phyloP scores from a whole-genome alignment of 2,329 filamentous ascomycete genomes.

The Escovopsis sp. region DNA sequence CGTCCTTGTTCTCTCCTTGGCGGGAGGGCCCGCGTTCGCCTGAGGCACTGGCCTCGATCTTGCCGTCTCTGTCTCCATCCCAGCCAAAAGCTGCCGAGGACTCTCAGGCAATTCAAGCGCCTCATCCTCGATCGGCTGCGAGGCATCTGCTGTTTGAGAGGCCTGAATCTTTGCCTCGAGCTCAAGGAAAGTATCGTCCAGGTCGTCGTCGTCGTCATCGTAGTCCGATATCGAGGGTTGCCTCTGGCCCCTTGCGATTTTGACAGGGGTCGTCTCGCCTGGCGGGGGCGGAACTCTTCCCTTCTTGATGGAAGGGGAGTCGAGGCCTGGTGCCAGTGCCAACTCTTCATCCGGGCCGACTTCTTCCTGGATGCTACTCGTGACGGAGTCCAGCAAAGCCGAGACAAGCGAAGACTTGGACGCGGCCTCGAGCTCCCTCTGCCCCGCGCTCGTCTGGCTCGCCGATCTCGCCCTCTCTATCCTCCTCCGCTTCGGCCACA shows the following conservation, averaged over 20 bases:
- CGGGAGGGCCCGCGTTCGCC: not conserved
- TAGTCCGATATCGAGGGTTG: conserved; percentile 28
- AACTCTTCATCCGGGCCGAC: conserved; percentile 20
- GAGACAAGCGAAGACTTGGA: conserved; percentile 44
- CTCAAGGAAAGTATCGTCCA: conserved; percentile 42
- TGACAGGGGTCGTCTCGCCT: conserved; percentile 10
- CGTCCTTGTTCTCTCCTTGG: not conserved
- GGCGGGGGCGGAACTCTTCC: conserved; percentile 13
- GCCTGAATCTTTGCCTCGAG: conserved; percentile 30
- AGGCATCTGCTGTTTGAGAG: conserved; percentile 17
- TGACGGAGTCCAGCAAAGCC: conserved; percentile 51
- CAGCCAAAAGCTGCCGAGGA: too few relatives aligned
- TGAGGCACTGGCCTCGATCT: not conserved
- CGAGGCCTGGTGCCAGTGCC: conserved; percentile 12
- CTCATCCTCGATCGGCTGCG: not conserved
- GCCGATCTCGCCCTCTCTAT: conserved; percentile 31
- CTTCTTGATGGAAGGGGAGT: conserved; percentile 31
- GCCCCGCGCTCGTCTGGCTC: conserved; percentile 16
- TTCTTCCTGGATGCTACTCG: conserved; percentile 34
- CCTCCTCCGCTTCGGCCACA: conserved; percentile 58
- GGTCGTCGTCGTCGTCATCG: conserved; percentile 34
- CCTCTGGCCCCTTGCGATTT: too few relatives aligned
- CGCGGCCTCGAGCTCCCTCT: conserved; percentile 28
- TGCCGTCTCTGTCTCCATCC: not conserved
- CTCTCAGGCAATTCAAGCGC: not conserved